phyloP scores from a whole-genome alignment of 2,329 filamentous ascomycete genomes.

The Ophiocordyceps sinensis region DNA sequence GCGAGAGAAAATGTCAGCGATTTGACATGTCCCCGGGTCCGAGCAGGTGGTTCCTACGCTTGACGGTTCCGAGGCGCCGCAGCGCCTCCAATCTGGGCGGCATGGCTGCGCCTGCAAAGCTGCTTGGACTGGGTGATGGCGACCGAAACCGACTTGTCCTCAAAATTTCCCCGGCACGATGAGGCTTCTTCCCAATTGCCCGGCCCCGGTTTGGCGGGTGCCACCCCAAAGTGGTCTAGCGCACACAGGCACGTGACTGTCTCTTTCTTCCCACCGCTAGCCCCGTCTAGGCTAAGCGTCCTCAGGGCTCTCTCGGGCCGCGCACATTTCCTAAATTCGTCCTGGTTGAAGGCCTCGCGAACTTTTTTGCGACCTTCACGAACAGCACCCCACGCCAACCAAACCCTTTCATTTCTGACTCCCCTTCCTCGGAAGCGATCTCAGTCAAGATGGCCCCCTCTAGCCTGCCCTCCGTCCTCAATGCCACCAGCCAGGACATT shows the following conservation, averaged over 20 bases:
- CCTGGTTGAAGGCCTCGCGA: slow-evolving; percentile 19
- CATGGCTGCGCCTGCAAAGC: slow-evolving; percentile 32
- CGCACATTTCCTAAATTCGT: slow-evolving; percentile 26
- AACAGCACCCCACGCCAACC: slow-evolving; percentile 13
- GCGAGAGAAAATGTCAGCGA: slow-evolving; percentile 7
- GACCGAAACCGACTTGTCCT: slow-evolving; percentile 3
- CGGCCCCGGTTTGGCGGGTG: neutral
- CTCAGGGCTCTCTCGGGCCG: slow-evolving; percentile 20
- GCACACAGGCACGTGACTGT: neutral
- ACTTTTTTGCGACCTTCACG: slow-evolving; percentile 23
- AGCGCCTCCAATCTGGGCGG: slow-evolving; percentile 50
- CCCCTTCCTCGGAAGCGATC: slow-evolving; percentile 20
- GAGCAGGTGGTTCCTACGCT: slow-evolving; percentile 32
- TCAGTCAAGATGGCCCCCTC: slow-evolving; percentile 78
- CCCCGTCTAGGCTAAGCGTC: slow-evolving; percentile 9
- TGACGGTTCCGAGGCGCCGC: slow-evolving; percentile 43
- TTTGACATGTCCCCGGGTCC: neutral
- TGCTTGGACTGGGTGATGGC: neutral
- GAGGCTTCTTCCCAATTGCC: neutral
- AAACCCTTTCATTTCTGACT: slow-evolving; percentile 10
- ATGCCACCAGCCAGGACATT: slow-evolving; percentile 95
- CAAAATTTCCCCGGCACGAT: slow-evolving; percentile 18
- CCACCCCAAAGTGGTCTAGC: neutral
- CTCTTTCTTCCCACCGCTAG: slow-evolving; percentile 7
- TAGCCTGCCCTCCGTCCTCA: slow-evolving; percentile 90